phyloP scores from a whole-genome alignment of 257 asterid genomes.

The Fraxinus excelsior region DNA sequence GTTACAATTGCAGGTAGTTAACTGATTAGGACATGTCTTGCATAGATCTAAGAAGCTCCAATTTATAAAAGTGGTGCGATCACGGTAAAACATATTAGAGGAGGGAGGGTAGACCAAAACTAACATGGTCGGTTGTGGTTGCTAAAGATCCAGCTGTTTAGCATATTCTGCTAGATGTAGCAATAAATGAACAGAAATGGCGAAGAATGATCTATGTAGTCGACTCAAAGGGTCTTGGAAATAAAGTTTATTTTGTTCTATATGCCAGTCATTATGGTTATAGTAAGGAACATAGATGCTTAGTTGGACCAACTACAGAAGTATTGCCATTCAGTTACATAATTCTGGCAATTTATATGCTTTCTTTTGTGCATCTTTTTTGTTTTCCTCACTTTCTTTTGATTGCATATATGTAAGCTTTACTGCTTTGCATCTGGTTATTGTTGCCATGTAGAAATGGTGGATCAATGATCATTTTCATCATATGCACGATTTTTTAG shows the following conservation, averaged over 20 bases:
- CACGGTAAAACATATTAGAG: too few species aligned
- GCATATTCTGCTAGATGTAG: background rate
- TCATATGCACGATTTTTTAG: background rate
- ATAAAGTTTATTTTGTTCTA: background rate
- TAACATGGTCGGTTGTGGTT: background rate
- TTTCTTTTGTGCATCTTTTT: background rate
- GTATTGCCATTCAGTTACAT: background rate
- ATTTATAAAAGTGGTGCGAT: background rate
- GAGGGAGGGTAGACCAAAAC: background rate
- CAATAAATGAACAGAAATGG: background rate
- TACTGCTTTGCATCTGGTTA: constrained; percentile 10
- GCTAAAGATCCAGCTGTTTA: background rate
- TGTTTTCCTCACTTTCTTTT: background rate
- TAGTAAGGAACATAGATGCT: background rate
- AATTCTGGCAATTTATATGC: background rate
- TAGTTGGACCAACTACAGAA: background rate
- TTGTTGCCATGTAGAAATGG: constrained; percentile 9
- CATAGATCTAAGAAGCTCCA: too few species aligned
- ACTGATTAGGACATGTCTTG: background rate
- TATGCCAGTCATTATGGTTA: background rate
- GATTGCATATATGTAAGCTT: background rate
- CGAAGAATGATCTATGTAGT: background rate
- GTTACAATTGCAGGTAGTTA: background rate
- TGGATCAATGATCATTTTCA: constrained; percentile 2
- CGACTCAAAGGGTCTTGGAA: background rate